Percentiles rank a stretch among this genome's conserved stretches.
Conservation (phyloP, 192 early-diverging fungal genomes). For the Rhizophagus clarus region DNA sequence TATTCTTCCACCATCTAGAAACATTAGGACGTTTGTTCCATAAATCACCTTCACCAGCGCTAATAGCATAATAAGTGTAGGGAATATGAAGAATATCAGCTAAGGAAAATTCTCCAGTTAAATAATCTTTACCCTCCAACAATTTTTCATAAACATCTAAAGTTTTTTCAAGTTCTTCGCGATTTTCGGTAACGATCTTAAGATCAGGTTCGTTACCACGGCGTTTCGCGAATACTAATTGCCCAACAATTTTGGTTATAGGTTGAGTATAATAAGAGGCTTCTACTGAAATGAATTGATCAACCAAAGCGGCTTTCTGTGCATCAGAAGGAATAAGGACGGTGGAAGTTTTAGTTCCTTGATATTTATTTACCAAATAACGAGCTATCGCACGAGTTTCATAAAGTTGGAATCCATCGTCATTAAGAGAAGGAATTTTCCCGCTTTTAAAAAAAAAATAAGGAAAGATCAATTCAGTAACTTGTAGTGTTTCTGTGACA, state of each 20-base stretch:
- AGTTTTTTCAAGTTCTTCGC: not conserved
- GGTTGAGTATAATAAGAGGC: not conserved
- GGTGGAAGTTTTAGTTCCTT: constrained; percentile 5
- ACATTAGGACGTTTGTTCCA: too few relatives aligned
- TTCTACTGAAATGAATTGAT: too few relatives aligned
- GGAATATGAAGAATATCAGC: too few relatives aligned
- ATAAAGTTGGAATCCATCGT: constrained; percentile 37
- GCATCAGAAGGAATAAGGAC: constrained; percentile 36
- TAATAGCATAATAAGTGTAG: too few relatives aligned
- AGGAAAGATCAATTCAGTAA: not conserved
- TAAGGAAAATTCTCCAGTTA: too few relatives aligned
- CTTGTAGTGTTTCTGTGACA: too few relatives aligned
- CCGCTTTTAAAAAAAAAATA: constrained; percentile 19
- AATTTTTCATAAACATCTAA: constrained; percentile 30
- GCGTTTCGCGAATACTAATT: not conserved
- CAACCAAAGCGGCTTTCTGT: too few relatives aligned
- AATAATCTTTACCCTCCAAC: constrained; percentile 25
- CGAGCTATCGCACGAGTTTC: too few relatives aligned
- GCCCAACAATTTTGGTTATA: not conserved
- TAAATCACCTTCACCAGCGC: too few relatives aligned
- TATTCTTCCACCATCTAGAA: too few relatives aligned
- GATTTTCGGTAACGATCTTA: not conserved
- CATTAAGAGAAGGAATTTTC: constrained; percentile 44
- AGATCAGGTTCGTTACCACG: not conserved
- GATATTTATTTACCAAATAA: too few relatives aligned